These are phyloP conservation scores for Mycena venus DNA, from an alignment of 768 basidiomycete species.

Conservation along the genomic window DNA sequence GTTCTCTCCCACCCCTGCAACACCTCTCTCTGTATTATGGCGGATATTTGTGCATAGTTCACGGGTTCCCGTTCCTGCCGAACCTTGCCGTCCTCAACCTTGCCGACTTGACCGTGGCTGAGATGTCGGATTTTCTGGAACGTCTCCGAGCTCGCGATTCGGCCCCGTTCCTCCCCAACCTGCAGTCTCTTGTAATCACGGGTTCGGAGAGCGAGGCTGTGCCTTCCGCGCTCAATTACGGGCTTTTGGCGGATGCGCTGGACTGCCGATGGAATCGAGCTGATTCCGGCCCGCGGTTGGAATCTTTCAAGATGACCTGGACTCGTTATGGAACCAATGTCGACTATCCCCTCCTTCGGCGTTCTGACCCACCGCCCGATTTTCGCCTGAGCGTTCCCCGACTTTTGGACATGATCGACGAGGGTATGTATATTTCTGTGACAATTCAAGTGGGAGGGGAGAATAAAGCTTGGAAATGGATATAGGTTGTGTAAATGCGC, in stretches of 20 bases:
- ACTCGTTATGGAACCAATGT: no score
- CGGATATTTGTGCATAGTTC: neutral
- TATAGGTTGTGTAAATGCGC: no score
- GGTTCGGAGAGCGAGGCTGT: neutral
- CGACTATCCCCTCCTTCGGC: neutral
- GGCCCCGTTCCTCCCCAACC: neutral
- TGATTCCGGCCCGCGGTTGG: neutral
- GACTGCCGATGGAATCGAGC: neutral
- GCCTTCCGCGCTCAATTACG: neutral
- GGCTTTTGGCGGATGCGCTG: neutral
- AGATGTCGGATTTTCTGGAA: neutral
- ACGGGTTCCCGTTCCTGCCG: neutral
- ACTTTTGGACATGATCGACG: neutral
- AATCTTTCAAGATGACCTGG: neutral
- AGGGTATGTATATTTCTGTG: conserved; percentile 7
- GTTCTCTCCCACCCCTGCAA: neutral
- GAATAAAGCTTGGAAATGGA: no score
- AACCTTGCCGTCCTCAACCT: neutral
- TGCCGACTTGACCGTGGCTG: neutral
- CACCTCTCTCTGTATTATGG: neutral
- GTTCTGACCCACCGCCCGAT: neutral
- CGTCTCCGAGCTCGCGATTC: neutral
- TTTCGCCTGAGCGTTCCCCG: neutral
- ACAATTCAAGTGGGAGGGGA: no score
- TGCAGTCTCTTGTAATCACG: neutral